These are phyloP conservation scores for Dalbergia oliveri DNA, from an alignment of 306 rosid genomes.

Conservation along the genomic window DNA sequence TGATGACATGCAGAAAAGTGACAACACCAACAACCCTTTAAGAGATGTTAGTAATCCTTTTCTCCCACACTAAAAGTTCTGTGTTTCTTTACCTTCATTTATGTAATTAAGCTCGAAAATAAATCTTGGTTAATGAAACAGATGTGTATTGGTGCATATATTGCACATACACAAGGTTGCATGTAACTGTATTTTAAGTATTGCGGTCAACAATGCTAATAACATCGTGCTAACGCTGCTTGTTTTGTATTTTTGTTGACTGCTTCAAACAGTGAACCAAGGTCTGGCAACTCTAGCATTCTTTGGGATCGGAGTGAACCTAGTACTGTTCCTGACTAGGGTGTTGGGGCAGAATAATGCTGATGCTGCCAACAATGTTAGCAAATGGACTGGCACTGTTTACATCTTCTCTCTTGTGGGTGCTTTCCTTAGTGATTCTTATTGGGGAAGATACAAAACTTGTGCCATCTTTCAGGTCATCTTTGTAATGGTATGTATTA, in stretches of 20 bases:
- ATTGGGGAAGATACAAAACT: slow-evolving; percentile 69
- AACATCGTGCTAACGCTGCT: slow-evolving; percentile 26
- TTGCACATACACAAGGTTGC: not conserved
- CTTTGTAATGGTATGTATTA: slow-evolving; percentile 73
- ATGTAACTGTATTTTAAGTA: not conserved
- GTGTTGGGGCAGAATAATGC: slow-evolving; percentile 59
- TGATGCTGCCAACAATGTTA: slow-evolving; percentile 67
- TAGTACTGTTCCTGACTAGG: slow-evolving; percentile 65
- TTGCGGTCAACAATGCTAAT: not conserved
- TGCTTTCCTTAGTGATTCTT: slow-evolving; percentile 68
- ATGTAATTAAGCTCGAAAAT: too few species aligned
- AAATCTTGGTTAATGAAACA: too few species aligned
- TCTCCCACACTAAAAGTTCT: too few species aligned
- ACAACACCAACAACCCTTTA: not conserved
- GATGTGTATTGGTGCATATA: too few species aligned
- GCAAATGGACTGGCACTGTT: slow-evolving; percentile 66
- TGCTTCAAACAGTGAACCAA: slow-evolving; percentile 58
- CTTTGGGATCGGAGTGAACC: slow-evolving; percentile 68
- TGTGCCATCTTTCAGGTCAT: slow-evolving; percentile 66
- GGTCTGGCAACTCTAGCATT: slow-evolving; percentile 69
- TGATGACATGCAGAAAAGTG: not conserved
- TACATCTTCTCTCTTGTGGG: slow-evolving; percentile 67
- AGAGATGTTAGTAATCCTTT: not conserved
- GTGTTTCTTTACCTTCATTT: too few species aligned
- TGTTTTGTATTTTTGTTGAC: slow-evolving; percentile 22